Percentiles rank a stretch among this genome's conserved stretches.
Conservation (phyloP, 352 stramenopile genomes). For the Globisporangium sylvaticum region DNA sequence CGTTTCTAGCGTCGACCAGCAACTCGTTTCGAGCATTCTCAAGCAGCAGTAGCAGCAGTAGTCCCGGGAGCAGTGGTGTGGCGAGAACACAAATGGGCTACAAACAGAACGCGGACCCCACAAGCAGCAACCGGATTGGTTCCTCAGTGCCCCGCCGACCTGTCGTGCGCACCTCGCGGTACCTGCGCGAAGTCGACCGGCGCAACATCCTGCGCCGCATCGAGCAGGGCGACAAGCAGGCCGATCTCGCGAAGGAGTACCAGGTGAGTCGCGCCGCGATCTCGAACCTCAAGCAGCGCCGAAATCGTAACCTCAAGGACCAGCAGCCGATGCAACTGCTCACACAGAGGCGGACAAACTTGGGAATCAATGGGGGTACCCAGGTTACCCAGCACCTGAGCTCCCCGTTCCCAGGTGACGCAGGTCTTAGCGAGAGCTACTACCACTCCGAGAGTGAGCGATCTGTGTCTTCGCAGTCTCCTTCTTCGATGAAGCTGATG, state of each 20-base stretch:
- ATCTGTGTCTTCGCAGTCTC: no score
- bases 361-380: no score
- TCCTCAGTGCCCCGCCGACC: no score
- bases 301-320: slow-evolving; percentile 27
- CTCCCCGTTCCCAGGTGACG: no score
- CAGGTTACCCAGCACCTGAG: no score
- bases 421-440: no score
- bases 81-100: background rate
- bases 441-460: no score
- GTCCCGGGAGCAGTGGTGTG: no score
- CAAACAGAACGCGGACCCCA: no score
- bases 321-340: slow-evolving; percentile 28
- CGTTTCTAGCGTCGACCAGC: background rate
- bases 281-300: slow-evolving; percentile 62
- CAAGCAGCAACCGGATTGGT: no score
- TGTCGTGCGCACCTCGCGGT: slow-evolving; percentile 8
- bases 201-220: slow-evolving; percentile 48
- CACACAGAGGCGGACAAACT: slow-evolving; percentile 24
- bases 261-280: slow-evolving; percentile 60
- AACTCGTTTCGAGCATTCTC: background rate
- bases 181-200: slow-evolving; percentile 20
- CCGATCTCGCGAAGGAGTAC: slow-evolving; percentile 61
- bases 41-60: background rate
- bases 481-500: no score
- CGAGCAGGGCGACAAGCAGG: slow-evolving; percentile 55